Evolutionary conservation across 2,329 filamentous ascomycete genomes (phyloP).

Genomic region (Pseudohalonectria lignicola): DNA sequence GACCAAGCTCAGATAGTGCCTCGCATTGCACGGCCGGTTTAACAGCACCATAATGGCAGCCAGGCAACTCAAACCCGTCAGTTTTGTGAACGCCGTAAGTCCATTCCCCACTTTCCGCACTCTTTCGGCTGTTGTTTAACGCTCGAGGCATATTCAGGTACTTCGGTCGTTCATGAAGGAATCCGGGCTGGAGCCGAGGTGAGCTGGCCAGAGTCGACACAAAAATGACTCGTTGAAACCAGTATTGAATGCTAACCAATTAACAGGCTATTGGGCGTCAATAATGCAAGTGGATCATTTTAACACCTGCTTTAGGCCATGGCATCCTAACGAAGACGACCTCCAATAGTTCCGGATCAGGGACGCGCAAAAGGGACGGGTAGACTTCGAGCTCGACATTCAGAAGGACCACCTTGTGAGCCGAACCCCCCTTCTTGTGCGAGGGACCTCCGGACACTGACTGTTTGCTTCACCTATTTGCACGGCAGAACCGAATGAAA

Average conservation of each 20-base stretch:
- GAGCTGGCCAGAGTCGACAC: no score
- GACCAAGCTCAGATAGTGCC: no score
- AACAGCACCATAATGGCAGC: slow-evolving; percentile 17
- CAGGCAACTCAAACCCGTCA: slow-evolving; percentile 15
- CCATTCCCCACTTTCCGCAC: no score
- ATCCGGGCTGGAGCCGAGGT: slow-evolving; percentile 86
- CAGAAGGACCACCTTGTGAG: slow-evolving; percentile 62
- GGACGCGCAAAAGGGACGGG: slow-evolving; percentile 51
- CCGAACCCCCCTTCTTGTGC: no score
- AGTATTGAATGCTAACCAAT: neutral
- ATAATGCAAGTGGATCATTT: slow-evolving; percentile 9
- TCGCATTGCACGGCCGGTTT: no score
- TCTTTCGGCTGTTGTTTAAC: no score
- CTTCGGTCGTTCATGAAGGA: slow-evolving; percentile 76
- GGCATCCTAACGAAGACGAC: no score
- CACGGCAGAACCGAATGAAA: slow-evolving; percentile 57
- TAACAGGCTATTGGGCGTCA: slow-evolving; percentile 26
- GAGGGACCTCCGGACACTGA: neutral
- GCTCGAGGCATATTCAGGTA: no score
- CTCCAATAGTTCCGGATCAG: slow-evolving; percentile 51
- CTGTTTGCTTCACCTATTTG: neutral
- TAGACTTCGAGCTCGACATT: slow-evolving; percentile 69
- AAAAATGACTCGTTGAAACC: neutral
- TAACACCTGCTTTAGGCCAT: no score
- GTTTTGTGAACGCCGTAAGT: slow-evolving; percentile 19